Conservation (phyloP, 2,329 filamentous ascomycete genomes). For the Thermochaetoides dissita region DNA sequence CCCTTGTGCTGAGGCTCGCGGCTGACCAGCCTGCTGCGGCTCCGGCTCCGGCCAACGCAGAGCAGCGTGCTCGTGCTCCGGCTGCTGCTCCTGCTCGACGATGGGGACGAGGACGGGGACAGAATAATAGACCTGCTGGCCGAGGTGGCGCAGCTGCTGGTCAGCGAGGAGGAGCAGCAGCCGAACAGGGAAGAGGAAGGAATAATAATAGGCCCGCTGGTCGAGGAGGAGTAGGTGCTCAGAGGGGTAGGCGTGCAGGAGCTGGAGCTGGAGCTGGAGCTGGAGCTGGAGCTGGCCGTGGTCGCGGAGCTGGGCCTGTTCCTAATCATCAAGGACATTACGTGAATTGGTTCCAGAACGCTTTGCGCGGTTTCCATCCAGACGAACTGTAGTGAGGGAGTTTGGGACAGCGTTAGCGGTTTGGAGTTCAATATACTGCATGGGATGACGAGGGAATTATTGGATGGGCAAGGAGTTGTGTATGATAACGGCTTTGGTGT, state of each 20-base stretch:
- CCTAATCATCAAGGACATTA: no score
- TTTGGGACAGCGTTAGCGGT: no score
- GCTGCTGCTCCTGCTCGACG: no score
- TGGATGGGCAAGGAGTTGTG: no score
- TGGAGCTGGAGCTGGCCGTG: not conserved
- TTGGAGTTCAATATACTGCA: no score
- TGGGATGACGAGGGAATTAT: no score
- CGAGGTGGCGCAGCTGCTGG: not conserved
- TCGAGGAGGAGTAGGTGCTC: slow-evolving; percentile 2
- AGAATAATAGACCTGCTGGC: slow-evolving; percentile 9
- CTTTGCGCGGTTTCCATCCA: no score
- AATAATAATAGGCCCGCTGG: slow-evolving; percentile 10
- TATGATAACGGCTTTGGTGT: no score
- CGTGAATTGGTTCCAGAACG: no score
- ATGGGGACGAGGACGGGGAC: slow-evolving; percentile 4
- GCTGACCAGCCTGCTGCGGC: slow-evolving; percentile 13
- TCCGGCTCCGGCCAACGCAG: slow-evolving; percentile 4
- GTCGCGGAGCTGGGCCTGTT: not conserved
- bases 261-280: not conserved
- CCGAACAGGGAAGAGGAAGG: slow-evolving; percentile 6
- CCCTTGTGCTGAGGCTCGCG: slow-evolving; percentile 41
- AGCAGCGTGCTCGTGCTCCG: not conserved
- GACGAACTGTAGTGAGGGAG: no score
- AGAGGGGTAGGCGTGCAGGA: slow-evolving; percentile 4
- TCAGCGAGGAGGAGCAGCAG: slow-evolving; percentile 1